A percentile compares a stretch with the other conserved stretches of the same genome.
These are phyloP conservation scores for Epichloe sibirici DNA, from an alignment of 2,329 filamentous ascomycete species.

Conservation along the genomic window DNA sequence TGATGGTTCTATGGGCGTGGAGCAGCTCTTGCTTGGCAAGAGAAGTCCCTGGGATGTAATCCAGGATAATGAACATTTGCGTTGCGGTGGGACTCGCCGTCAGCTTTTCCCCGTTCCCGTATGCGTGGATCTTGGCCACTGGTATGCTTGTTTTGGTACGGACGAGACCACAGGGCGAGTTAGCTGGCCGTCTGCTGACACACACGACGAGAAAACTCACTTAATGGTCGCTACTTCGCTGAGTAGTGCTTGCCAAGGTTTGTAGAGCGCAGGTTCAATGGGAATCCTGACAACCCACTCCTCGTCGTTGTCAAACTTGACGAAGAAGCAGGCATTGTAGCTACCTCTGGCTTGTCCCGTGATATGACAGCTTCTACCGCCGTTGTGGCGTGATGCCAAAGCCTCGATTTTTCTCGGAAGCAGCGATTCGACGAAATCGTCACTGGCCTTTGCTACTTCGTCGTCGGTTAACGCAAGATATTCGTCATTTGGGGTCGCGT, in stretches of 20 bases:
- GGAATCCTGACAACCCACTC: constrained; percentile 1
- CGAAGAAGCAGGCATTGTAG: constrained; percentile 14
- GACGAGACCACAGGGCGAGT: constrained; percentile 3
- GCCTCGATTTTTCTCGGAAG: too few species aligned
- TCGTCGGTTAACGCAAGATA: constrained; percentile 3
- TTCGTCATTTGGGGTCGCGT: background rate
- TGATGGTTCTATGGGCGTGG: too few species aligned
- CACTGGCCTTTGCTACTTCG: constrained; percentile 1
- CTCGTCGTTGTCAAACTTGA: constrained; percentile 7
- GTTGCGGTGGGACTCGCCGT: background rate
- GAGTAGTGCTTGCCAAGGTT: background rate
- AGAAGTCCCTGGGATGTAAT: background rate
- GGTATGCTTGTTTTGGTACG: constrained; percentile 12
- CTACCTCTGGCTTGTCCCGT: constrained; percentile 10
- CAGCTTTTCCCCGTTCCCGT: constrained; percentile 8
- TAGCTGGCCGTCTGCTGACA: too few species aligned
- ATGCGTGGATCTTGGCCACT: constrained; percentile 11
- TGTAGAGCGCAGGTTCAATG: constrained; percentile 1
- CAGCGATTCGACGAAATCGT: constrained; percentile 1
- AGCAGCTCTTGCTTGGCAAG: too few species aligned
- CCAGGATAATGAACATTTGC: constrained; percentile 1
- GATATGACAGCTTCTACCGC: constrained; percentile 5
- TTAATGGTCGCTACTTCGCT: too few species aligned
- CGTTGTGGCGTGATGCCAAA: too few species aligned
- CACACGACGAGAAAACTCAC: too few species aligned